A percentile compares a stretch with the other conserved stretches of the same genome.
These are phyloP conservation scores for Erysimum cheiri DNA, from an alignment of 441 rosid genomes.

Conservation along the genomic window DNA sequence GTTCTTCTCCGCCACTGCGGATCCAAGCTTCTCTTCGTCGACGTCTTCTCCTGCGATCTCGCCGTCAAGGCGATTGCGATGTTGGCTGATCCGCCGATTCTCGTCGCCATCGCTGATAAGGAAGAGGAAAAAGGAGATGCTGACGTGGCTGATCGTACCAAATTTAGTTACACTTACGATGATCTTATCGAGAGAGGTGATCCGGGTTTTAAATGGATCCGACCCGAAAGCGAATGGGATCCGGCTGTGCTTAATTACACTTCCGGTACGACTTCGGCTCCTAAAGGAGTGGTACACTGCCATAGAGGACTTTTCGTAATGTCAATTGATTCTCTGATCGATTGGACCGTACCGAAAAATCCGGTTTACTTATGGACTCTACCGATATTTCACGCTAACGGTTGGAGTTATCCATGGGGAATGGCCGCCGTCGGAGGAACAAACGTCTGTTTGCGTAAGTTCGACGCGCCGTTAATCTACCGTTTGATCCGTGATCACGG, in stretches of 20 bases:
- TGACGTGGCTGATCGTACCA: conserved; percentile 7
- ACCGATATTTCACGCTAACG: conserved; percentile 83
- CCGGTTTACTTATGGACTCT: conserved; percentile 84
- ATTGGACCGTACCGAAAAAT: conserved; percentile 71
- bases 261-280: conserved; percentile 88
- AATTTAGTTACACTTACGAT: conserved; percentile 50
- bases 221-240: conserved; percentile 62
- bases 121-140: conserved; percentile 37
- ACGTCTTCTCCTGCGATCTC: conserved; percentile 47
- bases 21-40: conserved; percentile 58
- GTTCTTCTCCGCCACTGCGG: conserved; percentile 55
- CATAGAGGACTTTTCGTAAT: conserved; percentile 62
- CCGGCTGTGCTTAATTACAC: conserved; percentile 63
- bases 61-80: conserved; percentile 53
- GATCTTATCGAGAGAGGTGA: conserved; percentile 53
- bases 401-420: conserved; percentile 85
- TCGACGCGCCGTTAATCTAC: conserved; percentile 57
- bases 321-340: conserved; percentile 54
- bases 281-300: conserved; percentile 80
- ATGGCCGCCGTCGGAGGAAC: conserved; percentile 83
- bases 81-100: conserved; percentile 46
- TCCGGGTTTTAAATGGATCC: conserved; percentile 54
- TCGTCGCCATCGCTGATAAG: conserved; percentile 47
- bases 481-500: conserved; percentile 52
- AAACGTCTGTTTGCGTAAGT: conserved; percentile 66